These are phyloP conservation scores for Backusella tuberculispora DNA, from an alignment of 192 early-diverging fungal species.

Conservation along the genomic window DNA sequence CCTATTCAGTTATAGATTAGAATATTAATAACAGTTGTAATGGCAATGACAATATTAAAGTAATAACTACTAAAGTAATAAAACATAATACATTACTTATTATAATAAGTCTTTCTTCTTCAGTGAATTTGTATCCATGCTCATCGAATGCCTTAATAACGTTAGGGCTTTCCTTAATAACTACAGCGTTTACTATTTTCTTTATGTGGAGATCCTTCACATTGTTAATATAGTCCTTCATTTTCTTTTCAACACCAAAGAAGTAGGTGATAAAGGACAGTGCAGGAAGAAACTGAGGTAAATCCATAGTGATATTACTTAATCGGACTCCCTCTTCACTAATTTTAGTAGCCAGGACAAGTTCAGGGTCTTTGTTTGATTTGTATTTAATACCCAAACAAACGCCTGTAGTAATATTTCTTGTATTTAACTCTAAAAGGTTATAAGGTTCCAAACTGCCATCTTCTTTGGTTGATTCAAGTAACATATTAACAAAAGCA, in stretches of 20 bases:
- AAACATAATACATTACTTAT: conserved; percentile 7
- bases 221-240: neutral
- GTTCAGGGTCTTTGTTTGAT: neutral
- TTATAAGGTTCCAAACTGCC: neutral
- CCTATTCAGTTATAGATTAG: too few relatives aligned
- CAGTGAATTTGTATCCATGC: neutral
- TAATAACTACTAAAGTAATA: neutral
- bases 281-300: neutral
- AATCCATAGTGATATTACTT: neutral
- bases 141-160: conserved; percentile 1
- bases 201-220: neutral
- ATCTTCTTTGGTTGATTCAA: neutral
- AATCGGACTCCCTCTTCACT: neutral
- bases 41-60: neutral
- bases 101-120: neutral
- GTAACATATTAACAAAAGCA: neutral
- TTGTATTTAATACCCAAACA: neutral
- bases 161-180: neutral
- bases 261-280: neutral
- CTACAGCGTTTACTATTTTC: neutral
- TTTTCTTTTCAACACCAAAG: neutral
- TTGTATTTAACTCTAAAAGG: neutral
- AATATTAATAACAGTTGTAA: too few relatives aligned
- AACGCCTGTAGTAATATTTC: neutral
- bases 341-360: neutral